A percentile compares a stretch with the other conserved stretches of the same genome.
These are phyloP conservation scores for Haplosporangium sp. DNA, from an alignment of 371 early-diverging fungal species.

Conservation along the genomic window DNA sequence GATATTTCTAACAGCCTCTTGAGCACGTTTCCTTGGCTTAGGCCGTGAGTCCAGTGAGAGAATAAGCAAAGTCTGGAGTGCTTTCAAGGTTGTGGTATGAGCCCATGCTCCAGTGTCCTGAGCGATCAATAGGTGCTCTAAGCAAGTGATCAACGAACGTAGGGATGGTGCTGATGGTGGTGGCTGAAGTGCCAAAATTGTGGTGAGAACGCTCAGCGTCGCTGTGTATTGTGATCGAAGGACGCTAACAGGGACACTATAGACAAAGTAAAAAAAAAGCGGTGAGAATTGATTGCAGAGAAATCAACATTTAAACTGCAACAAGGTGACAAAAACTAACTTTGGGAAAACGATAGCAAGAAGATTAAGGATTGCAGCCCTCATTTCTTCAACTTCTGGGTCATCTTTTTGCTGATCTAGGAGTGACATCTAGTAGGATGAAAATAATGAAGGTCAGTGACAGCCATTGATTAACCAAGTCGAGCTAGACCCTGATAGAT, in stretches of 20 bases:
- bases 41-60: constrained; percentile 87
- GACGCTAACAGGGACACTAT: constrained; percentile 69
- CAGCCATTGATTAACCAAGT: background rate
- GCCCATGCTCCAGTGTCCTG: constrained; percentile 86
- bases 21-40: constrained; percentile 91
- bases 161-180: constrained; percentile 78
- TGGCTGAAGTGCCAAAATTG: constrained; percentile 67
- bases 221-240: constrained; percentile 75
- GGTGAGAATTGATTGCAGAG: background rate
- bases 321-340: constrained; percentile 55
- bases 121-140: constrained; percentile 82
- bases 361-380: constrained; percentile 81
- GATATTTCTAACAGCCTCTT: constrained; percentile 82
- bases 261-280: constrained; percentile 11
- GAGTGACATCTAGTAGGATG: constrained; percentile 60
- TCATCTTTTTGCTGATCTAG: constrained; percentile 80
- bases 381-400: constrained; percentile 66
- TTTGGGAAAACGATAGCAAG: constrained; percentile 84
- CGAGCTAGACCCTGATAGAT: background rate
- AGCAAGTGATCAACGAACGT: constrained; percentile 81
- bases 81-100: constrained; percentile 73
- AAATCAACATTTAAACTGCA: background rate
- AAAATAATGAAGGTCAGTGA: background rate
- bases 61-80: constrained; percentile 78
- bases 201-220: constrained; percentile 68